Base-by-base conservation (phyloP, 106 monocot genomes). In the Posidonia australis region DNA sequence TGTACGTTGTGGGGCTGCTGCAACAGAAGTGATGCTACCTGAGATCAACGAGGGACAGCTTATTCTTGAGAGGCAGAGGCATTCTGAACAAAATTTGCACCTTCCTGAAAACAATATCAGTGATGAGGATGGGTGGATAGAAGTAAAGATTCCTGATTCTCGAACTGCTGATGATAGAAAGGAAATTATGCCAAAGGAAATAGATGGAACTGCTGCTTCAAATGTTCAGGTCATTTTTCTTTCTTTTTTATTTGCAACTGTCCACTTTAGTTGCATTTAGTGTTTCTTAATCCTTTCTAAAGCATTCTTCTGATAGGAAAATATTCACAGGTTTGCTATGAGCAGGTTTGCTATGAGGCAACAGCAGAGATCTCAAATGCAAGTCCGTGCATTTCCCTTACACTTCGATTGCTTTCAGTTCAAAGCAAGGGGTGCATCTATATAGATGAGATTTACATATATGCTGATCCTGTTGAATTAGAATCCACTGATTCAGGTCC, bases 361-460 rank as follows among this genome's bases (percentile, higher is more conserved):
- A 90, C 82, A 24, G 94, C 94, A 72, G 82, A 90, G 67, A 90
- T 94, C 57, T 80, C 84, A 72, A 82, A 94, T 78, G 74, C 70
- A 57, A 72, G 70, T 71, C 90, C 94, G 67, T 86, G 82, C 68
- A 58, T 58, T 5, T 82, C 84, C 26, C 56, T 94, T 14, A 86
- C 83, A 36, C 64, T 94, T 65, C 79, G 90, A 5, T 77, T 94
- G 64, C 84, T 94, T 26, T 94, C 94, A 41, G 73, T 94, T 58
- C 84, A 86, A 68, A 63, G 58, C 1, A 86, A 82, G 63, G 75
- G 66, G 16, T 76, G 71, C 68, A 66, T 86, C 66, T 78, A 84
- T 65, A 49, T 90, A 45, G 86, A 81, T 21, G 94, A 94, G 63
- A 82, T 94, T 36, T 94, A 87, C 74, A 74, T 94, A 51, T 86